These are phyloP conservation scores for Cladosporium sp. DNA, from an alignment of 2,329 filamentous ascomycete species.

Conservation along the genomic window DNA sequence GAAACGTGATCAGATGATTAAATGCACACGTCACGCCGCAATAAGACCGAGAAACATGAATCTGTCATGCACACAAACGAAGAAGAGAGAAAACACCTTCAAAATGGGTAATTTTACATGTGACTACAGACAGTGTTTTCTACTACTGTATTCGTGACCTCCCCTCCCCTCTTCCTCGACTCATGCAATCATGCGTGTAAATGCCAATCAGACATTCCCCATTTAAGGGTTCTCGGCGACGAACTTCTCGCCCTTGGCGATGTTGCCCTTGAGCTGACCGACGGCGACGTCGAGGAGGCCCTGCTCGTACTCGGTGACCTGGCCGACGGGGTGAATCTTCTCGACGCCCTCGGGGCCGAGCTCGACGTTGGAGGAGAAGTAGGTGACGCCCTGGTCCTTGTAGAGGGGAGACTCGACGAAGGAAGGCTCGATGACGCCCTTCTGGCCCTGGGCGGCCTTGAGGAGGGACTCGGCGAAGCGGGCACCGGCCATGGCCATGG, in stretches of 20 bases:
- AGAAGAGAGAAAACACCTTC: neutral
- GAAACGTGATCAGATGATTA: too few species aligned
- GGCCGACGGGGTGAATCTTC: slow-evolving; percentile 85
- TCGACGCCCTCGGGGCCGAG: slow-evolving; percentile 94
- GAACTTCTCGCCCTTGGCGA: slow-evolving; percentile 78
- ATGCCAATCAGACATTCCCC: neutral
- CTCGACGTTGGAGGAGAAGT: slow-evolving; percentile 94
- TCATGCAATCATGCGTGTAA: neutral
- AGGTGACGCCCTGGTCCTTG: slow-evolving; percentile 97
- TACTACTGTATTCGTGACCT: slow-evolving; percentile 11
- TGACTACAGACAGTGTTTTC: slow-evolving; percentile 5
- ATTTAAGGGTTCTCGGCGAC: slow-evolving; percentile 53
- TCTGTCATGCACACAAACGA: neutral
- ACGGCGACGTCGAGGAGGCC: slow-evolving; percentile 83
- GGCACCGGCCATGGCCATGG: slow-evolving; percentile 95
- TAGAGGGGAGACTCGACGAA: slow-evolving; percentile 96
- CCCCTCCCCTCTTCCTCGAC: slow-evolving; percentile 1
- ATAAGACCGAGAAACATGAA: neutral
- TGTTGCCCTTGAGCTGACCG: slow-evolving; percentile 85
- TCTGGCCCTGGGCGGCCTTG: slow-evolving; percentile 87
- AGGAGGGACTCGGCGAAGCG: slow-evolving; percentile 86
- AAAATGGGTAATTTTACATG: slow-evolving; percentile 9
- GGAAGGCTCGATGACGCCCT: slow-evolving; percentile 91
- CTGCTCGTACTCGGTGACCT: slow-evolving; percentile 81
- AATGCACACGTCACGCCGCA: neutral